Evolutionary conservation across 1,284 basidiomycete genomes (phyloP).

Genomic region (Ganoderma sp.): DNA sequence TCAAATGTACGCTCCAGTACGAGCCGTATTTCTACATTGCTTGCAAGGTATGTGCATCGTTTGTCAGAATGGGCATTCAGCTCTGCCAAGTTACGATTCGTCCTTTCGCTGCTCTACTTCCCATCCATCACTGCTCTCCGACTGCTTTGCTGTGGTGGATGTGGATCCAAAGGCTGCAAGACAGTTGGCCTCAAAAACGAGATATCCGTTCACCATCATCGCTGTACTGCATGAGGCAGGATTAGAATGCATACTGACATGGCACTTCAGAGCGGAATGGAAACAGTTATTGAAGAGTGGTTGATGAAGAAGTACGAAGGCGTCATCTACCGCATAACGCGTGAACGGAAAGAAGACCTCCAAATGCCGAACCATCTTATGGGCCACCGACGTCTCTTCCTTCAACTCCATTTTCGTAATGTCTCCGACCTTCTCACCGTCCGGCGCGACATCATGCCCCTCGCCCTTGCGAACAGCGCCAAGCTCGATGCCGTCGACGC

Average conservation of each 20-base stretch:
- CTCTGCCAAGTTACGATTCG: neutral
- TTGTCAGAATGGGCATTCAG: neutral
- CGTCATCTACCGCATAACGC: conserved; percentile 76
- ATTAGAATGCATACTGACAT: neutral
- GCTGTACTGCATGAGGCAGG: neutral
- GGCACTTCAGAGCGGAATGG: conserved; percentile 75
- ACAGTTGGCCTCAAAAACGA: neutral
- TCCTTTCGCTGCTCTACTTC: neutral
- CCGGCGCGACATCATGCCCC: conserved; percentile 86
- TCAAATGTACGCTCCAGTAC: conserved; percentile 92
- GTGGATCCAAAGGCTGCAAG: neutral
- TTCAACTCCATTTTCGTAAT: conserved; percentile 92
- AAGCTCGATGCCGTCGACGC: conserved; percentile 96
- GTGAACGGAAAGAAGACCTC: conserved; percentile 92
- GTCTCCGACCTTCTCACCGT: conserved; percentile 90
- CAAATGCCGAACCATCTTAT: conserved; percentile 96
- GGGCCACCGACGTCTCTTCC: conserved; percentile 86
- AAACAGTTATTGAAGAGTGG: conserved; percentile 96
- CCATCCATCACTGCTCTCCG: neutral
- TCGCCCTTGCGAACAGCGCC: conserved; percentile 90
- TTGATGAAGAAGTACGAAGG: conserved; percentile 94
- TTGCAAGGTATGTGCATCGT: conserved; percentile 71
- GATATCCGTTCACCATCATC: neutral
- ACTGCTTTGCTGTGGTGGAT: neutral
- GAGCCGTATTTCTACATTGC: conserved; percentile 96